These are phyloP conservation scores for Alternaria conjuncta DNA, from an alignment of 2,329 filamentous ascomycete genomes.

Conservation along the genomic window DNA sequence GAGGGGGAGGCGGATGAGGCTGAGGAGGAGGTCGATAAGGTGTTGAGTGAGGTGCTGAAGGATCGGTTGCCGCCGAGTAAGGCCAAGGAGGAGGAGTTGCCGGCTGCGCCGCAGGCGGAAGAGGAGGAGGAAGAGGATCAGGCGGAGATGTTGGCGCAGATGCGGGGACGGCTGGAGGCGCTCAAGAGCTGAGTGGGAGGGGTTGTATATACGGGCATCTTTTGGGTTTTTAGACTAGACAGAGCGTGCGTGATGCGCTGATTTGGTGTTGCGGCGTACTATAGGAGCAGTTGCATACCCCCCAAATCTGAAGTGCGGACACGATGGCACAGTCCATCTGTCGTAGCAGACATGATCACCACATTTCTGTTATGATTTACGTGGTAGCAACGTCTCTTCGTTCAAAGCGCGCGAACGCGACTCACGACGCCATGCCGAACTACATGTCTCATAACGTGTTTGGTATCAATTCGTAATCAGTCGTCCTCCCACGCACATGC, in stretches of 20 bases:
- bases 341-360: not conserved
- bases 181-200: slow-evolving; percentile 73
- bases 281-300: not conserved
- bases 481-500: not conserved
- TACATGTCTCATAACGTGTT: not conserved
- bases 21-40: slow-evolving; percentile 81
- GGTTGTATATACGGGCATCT: not conserved
- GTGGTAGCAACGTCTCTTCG: not conserved
- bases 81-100: slow-evolving; percentile 60
- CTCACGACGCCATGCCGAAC: not conserved
- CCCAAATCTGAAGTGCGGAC: not conserved
- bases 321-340: not conserved
- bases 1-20: slow-evolving; percentile 77
- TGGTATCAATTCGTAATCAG: slow-evolving; percentile 1
- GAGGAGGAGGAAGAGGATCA: slow-evolving; percentile 82
- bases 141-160: slow-evolving; percentile 90
- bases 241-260: not conserved
- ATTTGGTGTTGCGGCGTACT: slow-evolving; percentile 1
- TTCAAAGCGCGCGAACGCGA: not conserved
- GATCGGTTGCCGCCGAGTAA: slow-evolving; percentile 75
- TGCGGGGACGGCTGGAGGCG: slow-evolving; percentile 89
- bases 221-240: not conserved
- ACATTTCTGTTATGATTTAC: not conserved
- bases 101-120: slow-evolving; percentile 62
- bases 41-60: slow-evolving; percentile 88